Conservation (phyloP, 495 filamentous ascomycete species). For the Aspergillus sclerotiicarbonarius region DNA sequence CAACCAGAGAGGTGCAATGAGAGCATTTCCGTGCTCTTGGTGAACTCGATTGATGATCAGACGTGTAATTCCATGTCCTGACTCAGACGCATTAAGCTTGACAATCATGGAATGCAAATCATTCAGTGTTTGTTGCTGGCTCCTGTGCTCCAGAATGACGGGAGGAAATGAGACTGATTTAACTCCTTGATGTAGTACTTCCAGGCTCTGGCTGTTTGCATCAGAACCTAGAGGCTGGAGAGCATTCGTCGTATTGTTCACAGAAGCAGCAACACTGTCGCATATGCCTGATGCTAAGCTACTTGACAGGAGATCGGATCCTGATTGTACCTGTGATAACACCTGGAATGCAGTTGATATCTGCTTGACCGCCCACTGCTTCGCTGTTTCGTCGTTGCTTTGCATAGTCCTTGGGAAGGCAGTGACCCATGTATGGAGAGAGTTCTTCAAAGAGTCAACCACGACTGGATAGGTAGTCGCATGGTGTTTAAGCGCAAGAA, state of each 20-base stretch:
- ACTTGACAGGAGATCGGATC: slow-evolving; percentile 67
- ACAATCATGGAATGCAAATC: slow-evolving; percentile 48
- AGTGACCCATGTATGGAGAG: slow-evolving; percentile 76
- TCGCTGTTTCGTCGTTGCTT: slow-evolving; percentile 74
- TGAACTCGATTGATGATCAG: slow-evolving; percentile 59
- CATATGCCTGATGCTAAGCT: slow-evolving; percentile 57
- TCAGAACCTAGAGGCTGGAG: slow-evolving; percentile 30
- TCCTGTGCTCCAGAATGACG: slow-evolving; percentile 61
- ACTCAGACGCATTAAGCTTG: slow-evolving; percentile 39
- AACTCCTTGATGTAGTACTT: slow-evolving; percentile 22
- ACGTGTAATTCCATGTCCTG: slow-evolving; percentile 46
- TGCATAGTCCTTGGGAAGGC: slow-evolving; percentile 82
- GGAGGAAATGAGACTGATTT: slow-evolving; percentile 51
- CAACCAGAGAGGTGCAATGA: slow-evolving; percentile 79
- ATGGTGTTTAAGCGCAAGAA: slow-evolving; percentile 53
- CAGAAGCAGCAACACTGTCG: slow-evolving; percentile 43
- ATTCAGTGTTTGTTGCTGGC: slow-evolving; percentile 58
- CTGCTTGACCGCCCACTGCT: slow-evolving; percentile 67
- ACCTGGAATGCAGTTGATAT: slow-evolving; percentile 72
- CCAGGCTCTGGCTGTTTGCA: slow-evolving; percentile 21
- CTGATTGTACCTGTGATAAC: slow-evolving; percentile 61
- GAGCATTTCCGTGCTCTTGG: slow-evolving; percentile 50
- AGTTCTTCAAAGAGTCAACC: slow-evolving; percentile 65
- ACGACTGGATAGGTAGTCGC: slow-evolving; percentile 62
- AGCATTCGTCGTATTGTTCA: slow-evolving; percentile 26